phyloP scores from a whole-genome alignment of 805 yeast species.

The Candida ponderosae region DNA sequence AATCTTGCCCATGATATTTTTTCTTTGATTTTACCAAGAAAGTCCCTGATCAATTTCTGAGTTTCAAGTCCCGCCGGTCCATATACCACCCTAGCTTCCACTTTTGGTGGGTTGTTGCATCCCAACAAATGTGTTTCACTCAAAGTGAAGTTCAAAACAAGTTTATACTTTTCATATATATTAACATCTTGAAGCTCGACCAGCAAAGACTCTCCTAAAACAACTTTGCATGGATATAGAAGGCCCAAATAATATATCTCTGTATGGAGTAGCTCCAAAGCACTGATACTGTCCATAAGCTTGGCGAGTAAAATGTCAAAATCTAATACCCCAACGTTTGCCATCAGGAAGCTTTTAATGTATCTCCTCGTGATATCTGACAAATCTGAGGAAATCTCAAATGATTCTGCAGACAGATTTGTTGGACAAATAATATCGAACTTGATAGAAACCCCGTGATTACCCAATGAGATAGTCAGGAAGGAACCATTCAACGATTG shows the following conservation, averaged over 20 bases:
- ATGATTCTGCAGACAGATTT: background rate
- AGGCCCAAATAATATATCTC: slow-evolving; percentile 13
- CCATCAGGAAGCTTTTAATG: slow-evolving; percentile 7
- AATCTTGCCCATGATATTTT: background rate
- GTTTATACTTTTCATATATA: slow-evolving; percentile 11
- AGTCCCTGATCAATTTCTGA: slow-evolving; percentile 4
- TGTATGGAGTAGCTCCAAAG: slow-evolving; percentile 4
- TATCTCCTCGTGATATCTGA: slow-evolving; percentile 5
- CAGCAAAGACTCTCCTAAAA: slow-evolving; percentile 2
- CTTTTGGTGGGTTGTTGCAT: background rate
- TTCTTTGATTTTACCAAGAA: slow-evolving; percentile 5
- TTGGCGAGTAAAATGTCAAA: slow-evolving; percentile 2
- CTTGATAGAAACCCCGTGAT: slow-evolving; percentile 4
- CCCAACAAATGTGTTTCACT: slow-evolving; percentile 7
- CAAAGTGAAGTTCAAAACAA: slow-evolving; percentile 4
- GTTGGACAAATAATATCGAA: slow-evolving; percentile 5
- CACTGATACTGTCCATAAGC: slow-evolving; percentile 1
- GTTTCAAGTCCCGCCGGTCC: slow-evolving; percentile 7
- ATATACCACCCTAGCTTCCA: slow-evolving; percentile 7
- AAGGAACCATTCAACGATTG: slow-evolving; percentile 4
- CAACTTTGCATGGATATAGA: slow-evolving; percentile 7
- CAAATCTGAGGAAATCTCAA: slow-evolving; percentile 3
- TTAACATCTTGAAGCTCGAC: slow-evolving; percentile 12
- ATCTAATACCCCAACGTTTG: background rate
- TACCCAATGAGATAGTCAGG: slow-evolving; percentile 3